These are phyloP conservation scores for Thuidium tamariscinum DNA, from an alignment of 225 moss, liverwort and hornwort genomes.

Conservation along the genomic window DNA sequence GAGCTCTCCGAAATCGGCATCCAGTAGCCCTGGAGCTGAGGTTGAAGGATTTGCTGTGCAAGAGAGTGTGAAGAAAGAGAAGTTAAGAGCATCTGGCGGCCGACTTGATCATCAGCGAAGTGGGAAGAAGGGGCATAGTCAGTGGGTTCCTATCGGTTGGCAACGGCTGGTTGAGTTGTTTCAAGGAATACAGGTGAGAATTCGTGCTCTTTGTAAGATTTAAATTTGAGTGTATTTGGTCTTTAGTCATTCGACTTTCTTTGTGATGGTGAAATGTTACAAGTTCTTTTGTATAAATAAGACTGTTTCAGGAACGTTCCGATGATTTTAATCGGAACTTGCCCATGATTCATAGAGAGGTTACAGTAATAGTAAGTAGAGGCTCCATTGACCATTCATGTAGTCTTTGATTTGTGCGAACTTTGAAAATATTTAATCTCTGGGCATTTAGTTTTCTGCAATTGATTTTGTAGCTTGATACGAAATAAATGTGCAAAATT, in stretches of 20 bases:
- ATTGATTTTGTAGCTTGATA: background rate
- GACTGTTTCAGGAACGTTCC: background rate
- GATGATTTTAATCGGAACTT: background rate
- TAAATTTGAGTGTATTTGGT: background rate
- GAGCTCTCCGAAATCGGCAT: background rate
- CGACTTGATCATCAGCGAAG: background rate
- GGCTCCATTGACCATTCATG: background rate
- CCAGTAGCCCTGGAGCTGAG: background rate
- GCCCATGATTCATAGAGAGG: too few relatives aligned
- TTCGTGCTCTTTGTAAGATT: background rate
- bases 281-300: background rate
- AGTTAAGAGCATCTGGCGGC: background rate
- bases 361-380: background rate
- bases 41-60: background rate
- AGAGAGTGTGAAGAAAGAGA: constrained; percentile 7
- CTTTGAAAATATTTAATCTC: background rate
- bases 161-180: constrained; percentile 50
- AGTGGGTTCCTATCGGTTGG: constrained; percentile 95
- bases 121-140: constrained; percentile 18
- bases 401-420: background rate
- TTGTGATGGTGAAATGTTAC: background rate
- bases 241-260: background rate
- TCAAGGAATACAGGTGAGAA: constrained; percentile 40
- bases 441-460: background rate
- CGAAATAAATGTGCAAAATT: background rate